Evolutionary conservation across 208 protist species (phyloP), one percentile per base, ranked within the genome.

Genomic region (Acanthamoeba sp.): DNA sequence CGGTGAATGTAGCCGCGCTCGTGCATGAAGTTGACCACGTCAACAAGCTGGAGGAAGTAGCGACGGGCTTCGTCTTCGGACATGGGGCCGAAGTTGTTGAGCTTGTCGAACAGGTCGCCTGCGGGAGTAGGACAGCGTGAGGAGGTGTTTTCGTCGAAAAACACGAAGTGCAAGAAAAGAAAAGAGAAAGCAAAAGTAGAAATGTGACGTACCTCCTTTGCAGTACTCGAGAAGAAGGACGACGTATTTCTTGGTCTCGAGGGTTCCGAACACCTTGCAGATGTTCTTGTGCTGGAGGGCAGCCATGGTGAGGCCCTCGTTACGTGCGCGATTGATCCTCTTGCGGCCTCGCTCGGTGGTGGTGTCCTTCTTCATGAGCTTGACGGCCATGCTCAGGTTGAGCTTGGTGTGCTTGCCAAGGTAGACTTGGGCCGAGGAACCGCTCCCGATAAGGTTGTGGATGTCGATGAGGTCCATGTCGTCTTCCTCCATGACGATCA

Each of bases 1-100:
- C 99, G 98, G 95, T 99, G 99, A 97, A 99, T 99, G 80, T 99
- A 99, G n/a, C 99, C 99, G 27, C 97, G 98, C 38, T 98, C 98
- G 95, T 99, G 99, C 40, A 98, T 98, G 95, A 99, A 99, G 96
- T 99, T 96, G 20, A 99, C 96, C 34, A 98, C 97, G 36, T 93
- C 45, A 7, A 99, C 89, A 29, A 99, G 96, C 96, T 99, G 78
- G 14, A 87, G 78, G 78, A 87, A 87, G 29, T 62, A 59, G 24
- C 78, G 38, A 7, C 78, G 38, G 2, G 78, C 78, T 16, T 87
- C 78, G 14, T 50, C 78, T 40, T 87, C 78, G 45, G 36, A 48
- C 78, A 87, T 50, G 6, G 78, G 78, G 27, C 78, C 78, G 36
- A 62, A 62, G 38, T 87, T 87, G n/a, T 87, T 87, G 16, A 87